Evolutionary conservation across 129 eudicot species (phyloP).

Genomic region (Pittosporum tobira): DNA sequence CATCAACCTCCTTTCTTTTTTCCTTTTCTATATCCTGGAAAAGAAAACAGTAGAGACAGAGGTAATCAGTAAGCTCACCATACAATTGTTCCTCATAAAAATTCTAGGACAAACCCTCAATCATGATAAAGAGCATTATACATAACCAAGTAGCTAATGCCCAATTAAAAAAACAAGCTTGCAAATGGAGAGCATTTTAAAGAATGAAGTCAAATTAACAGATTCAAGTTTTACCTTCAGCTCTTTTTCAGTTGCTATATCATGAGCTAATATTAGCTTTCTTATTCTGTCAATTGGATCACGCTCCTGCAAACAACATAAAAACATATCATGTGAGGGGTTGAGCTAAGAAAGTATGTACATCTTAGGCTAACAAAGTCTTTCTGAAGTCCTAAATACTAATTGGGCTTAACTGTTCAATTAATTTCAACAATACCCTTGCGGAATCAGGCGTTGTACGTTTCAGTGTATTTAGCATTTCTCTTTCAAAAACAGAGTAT

Average conservation of each 20-base stretch:
- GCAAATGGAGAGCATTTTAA: neutral
- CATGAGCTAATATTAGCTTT: constrained; percentile 76
- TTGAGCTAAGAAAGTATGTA: neutral
- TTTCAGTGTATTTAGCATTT: too few relatives aligned
- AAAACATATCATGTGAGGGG: neutral
- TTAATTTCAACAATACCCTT: too few relatives aligned
- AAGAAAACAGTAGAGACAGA: neutral
- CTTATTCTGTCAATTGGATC: constrained; percentile 91
- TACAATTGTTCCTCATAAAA: neutral
- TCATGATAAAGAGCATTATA: neutral
- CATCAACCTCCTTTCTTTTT: constrained; percentile 88
- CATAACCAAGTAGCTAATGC: neutral
- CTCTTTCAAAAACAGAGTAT: too few relatives aligned
- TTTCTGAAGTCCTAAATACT: too few relatives aligned
- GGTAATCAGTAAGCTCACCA: neutral
- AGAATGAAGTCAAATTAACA: constrained; percentile 4
- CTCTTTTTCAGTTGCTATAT: constrained; percentile 76
- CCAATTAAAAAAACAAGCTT: neutral
- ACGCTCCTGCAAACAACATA: constrained; percentile 57
- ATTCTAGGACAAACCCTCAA: neutral
- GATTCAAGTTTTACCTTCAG: constrained; percentile 51
- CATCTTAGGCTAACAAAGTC: too few relatives aligned
- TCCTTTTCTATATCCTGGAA: constrained; percentile 80
- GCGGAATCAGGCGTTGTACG: too few relatives aligned
- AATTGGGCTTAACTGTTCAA: too few relatives aligned